phyloP scores from a whole-genome alignment of 2,329 filamentous ascomycete genomes.

The Fusarium sororula region DNA sequence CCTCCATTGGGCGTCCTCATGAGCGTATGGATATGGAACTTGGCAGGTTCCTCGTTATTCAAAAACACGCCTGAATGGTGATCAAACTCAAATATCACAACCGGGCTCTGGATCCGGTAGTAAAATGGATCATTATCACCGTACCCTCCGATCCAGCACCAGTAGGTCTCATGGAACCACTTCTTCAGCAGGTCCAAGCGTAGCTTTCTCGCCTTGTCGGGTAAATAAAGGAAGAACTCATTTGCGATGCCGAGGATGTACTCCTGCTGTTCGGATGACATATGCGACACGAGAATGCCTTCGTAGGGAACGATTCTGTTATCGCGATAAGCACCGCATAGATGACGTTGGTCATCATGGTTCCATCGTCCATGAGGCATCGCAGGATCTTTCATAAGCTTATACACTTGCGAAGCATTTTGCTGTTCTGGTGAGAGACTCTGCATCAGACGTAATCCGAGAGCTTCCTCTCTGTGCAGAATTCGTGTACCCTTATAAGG shows the following conservation, averaged over 20 bases:
- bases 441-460: conserved; percentile 77
- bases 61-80: conserved; percentile 83
- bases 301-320: conserved; percentile 81
- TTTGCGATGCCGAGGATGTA: conserved; percentile 48
- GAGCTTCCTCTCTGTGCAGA: conserved; percentile 68
- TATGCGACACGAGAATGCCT: conserved; percentile 64
- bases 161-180: conserved; percentile 77
- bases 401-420: conserved; percentile 64
- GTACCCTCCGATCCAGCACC: conserved; percentile 79
- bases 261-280: conserved; percentile 55
- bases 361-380: conserved; percentile 81
- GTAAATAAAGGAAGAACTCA: conserved; percentile 76
- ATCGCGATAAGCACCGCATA: conserved; percentile 81
- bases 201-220: conserved; percentile 60
- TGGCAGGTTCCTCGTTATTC: conserved; percentile 75
- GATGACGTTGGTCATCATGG: conserved; percentile 79
- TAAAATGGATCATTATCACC: conserved; percentile 77
- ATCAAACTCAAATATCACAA: conserved; percentile 80
- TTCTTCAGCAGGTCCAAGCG: conserved; percentile 63
- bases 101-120: conserved; percentile 79
- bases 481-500: conserved; percentile 71
- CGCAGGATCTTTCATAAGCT: conserved; percentile 66
- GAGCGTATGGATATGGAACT: conserved; percentile 83
- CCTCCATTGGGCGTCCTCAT: conserved; percentile 77
- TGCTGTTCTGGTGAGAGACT: conserved; percentile 58